phyloP scores from a whole-genome alignment of 2,329 filamentous ascomycete species.

The Clonostachys rosea region DNA sequence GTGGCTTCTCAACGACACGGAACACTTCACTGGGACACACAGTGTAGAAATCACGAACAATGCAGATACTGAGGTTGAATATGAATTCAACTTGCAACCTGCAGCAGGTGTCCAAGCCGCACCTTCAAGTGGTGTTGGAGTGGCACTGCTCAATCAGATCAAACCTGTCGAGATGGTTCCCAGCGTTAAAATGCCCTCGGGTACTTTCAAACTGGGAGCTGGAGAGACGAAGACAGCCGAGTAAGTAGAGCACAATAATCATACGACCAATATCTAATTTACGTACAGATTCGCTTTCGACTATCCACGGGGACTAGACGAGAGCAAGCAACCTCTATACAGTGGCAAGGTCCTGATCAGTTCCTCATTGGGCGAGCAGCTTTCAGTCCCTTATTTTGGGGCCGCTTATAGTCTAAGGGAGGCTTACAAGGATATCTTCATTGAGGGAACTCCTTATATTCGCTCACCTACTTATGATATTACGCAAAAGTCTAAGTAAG shows the following conservation, averaged over 20 bases:
- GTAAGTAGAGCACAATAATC: no score
- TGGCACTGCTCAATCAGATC: slow-evolving; percentile 23
- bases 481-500: not conserved
- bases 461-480: slow-evolving; percentile 2
- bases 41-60: slow-evolving; percentile 27
- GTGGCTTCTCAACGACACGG: slow-evolving; percentile 38
- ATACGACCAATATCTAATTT: no score
- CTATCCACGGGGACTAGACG: slow-evolving; percentile 14
- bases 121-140: slow-evolving; percentile 8
- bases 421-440: slow-evolving; percentile 10
- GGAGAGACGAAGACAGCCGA: slow-evolving; percentile 13
- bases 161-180: slow-evolving; percentile 6
- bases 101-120: slow-evolving; percentile 31
- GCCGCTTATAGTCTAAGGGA: slow-evolving; percentile 12
- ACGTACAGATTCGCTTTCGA: slow-evolving; percentile 14
- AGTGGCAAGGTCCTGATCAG: slow-evolving; percentile 24
- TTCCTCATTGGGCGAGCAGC: slow-evolving; percentile 18
- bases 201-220: slow-evolving; percentile 12
- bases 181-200: slow-evolving; percentile 5
- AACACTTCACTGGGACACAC: slow-evolving; percentile 20
- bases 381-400: slow-evolving; percentile 19
- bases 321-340: slow-evolving; percentile 22
- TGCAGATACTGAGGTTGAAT: slow-evolving; percentile 23
- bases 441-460: slow-evolving; percentile 3
- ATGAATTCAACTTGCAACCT: slow-evolving; percentile 20